phyloP scores from a whole-genome alignment of 1,284 basidiomycete genomes.

The Laetiporus sulphureus region DNA sequence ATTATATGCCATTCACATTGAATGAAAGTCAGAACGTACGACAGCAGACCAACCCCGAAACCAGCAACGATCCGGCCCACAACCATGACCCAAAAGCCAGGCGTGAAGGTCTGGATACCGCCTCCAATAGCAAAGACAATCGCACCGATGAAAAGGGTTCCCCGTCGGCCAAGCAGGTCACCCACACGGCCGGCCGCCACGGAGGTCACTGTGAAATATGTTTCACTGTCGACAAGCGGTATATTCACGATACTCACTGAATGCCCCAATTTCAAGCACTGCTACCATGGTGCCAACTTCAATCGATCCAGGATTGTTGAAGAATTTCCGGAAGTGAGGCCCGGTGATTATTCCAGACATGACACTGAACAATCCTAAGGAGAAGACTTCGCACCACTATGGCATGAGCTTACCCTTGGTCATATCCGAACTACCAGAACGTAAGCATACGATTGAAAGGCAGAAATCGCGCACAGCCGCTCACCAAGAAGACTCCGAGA shows the following conservation, averaged over 20 bases:
- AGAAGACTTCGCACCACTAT: slow-evolving; percentile 18
- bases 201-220: slow-evolving; percentile 64
- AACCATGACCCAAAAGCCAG: slow-evolving; percentile 83
- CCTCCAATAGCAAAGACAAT: slow-evolving; percentile 87
- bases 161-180: slow-evolving; percentile 82
- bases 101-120: slow-evolving; percentile 83
- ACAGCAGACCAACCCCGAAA: slow-evolving; percentile 90
- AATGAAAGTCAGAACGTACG: slow-evolving; percentile 58
- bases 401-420: slow-evolving; percentile 71
- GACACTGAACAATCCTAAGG: slow-evolving; percentile 40
- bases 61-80: slow-evolving; percentile 85
- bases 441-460: background rate
- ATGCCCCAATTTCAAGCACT: slow-evolving; percentile 87
- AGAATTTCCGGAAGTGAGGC: slow-evolving; percentile 81
- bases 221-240: too few species aligned
- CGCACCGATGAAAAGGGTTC: slow-evolving; percentile 85
- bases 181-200: slow-evolving; percentile 85
- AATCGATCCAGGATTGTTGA: slow-evolving; percentile 69
- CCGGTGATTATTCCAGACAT: slow-evolving; percentile 94
- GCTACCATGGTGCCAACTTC: slow-evolving; percentile 87
- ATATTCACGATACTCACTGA: slow-evolving; percentile 54
- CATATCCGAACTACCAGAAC: slow-evolving; percentile 74
- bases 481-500: slow-evolving; percentile 82
- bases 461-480: slow-evolving; percentile 17
- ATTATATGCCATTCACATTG: too few species aligned